Evolutionary conservation across 805 yeast genomes (phyloP).

Genomic region (Danielia reshetovae): DNA sequence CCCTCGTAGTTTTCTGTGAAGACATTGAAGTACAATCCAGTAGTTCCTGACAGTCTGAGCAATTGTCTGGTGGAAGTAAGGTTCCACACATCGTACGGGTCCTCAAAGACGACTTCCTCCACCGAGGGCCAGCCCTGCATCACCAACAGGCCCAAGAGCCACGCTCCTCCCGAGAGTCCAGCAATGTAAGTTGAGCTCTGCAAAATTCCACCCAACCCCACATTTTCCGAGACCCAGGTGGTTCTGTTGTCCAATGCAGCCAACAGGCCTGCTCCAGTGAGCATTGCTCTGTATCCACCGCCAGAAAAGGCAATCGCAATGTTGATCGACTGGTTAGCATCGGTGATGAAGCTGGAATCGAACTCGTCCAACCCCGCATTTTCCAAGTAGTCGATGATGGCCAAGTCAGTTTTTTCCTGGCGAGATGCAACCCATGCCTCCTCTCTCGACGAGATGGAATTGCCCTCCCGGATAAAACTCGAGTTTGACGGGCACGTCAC

Average conservation of each 20-base stretch:
- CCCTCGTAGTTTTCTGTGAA: constrained; percentile 20
- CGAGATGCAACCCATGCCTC: constrained; percentile 44
- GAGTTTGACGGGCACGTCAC: constrained; percentile 47
- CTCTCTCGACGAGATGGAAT: constrained; percentile 44
- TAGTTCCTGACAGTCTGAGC: constrained; percentile 18
- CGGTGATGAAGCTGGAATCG: neutral
- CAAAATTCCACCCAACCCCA: constrained; percentile 70
- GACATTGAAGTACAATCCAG: constrained; percentile 17
- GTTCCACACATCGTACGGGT: constrained; percentile 34
- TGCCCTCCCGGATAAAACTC: constrained; percentile 45
- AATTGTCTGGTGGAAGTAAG: constrained; percentile 26
- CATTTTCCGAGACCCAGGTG: constrained; percentile 20
- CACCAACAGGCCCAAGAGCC: constrained; percentile 70
- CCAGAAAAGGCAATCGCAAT: constrained; percentile 31
- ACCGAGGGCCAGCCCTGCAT: constrained; percentile 72
- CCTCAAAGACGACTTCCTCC: constrained; percentile 45
- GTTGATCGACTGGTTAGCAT: constrained; percentile 12
- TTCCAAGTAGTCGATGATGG: constrained; percentile 9
- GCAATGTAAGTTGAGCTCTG: constrained; percentile 68
- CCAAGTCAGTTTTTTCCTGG: constrained; percentile 11
- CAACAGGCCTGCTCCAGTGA: constrained; percentile 21
- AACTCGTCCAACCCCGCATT: constrained; percentile 8
- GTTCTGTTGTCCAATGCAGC: constrained; percentile 17
- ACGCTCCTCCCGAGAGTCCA: constrained; percentile 82
- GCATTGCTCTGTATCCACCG: constrained; percentile 37